Conservation (phyloP, 768 basidiomycete species). For the Boletellus sp. region DNA sequence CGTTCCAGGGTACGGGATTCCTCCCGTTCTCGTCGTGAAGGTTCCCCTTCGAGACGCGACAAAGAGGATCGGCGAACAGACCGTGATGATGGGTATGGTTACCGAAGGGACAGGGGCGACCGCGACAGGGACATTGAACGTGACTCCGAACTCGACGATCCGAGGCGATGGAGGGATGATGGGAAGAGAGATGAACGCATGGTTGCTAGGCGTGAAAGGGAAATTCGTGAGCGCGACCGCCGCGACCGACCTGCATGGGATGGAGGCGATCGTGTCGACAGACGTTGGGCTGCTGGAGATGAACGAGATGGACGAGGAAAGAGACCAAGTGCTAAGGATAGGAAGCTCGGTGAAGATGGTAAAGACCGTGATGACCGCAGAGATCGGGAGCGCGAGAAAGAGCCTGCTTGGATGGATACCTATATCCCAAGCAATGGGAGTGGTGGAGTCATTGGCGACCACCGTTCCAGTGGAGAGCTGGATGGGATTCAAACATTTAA, state of each 20-base stretch:
- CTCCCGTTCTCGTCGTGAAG: conserved; percentile 57
- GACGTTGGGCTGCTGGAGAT: conserved; percentile 58
- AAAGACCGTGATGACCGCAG: conserved; percentile 49
- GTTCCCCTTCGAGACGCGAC: conserved; percentile 52
- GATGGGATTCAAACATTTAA: conserved; percentile 89
- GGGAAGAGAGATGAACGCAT: conserved; percentile 77
- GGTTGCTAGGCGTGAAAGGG: conserved; percentile 56
- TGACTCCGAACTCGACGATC: conserved; percentile 58
- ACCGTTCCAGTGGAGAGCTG: conserved; percentile 58
- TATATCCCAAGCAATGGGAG: conserved; percentile 62
- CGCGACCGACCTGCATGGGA: conserved; percentile 51
- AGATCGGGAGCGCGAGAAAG: conserved; percentile 68
- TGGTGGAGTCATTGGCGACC: conserved; percentile 62
- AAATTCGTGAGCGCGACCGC: conserved; percentile 37
- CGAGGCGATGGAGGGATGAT: conserved; percentile 78
- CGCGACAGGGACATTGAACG: conserved; percentile 42
- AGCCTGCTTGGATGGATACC: conserved; percentile 91
- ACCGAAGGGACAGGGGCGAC: conserved; percentile 34
- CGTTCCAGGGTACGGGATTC: conserved; percentile 63
- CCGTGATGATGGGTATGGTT: conserved; percentile 27
- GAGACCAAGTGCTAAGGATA: conserved; percentile 56
- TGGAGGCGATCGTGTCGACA: conserved; percentile 42
- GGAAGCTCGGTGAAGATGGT: conserved; percentile 45
- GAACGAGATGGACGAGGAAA: conserved; percentile 67
- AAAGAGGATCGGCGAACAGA: conserved; percentile 36